Conservation (phyloP, 345 rosid genomes). For the Eucalyptus pauciflora region DNA sequence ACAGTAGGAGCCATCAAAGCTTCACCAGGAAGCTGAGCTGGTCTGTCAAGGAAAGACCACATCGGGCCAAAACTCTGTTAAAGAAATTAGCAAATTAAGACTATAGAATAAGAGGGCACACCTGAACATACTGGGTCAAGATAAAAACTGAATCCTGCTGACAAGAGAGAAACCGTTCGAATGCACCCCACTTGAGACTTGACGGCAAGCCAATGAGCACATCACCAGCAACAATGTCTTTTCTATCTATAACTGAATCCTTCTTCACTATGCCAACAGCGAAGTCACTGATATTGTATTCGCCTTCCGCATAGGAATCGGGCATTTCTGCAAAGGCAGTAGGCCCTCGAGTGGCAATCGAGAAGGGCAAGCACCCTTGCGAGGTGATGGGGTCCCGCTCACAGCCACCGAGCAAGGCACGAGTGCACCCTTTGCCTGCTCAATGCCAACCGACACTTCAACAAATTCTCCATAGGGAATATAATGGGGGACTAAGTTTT, state of each 20-base stretch:
- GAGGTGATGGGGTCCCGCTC: too few species aligned
- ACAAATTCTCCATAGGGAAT: background rate
- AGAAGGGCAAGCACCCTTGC: too few species aligned
- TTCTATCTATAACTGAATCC: constrained; percentile 68
- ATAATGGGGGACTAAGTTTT: background rate
- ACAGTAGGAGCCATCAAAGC: constrained; percentile 90
- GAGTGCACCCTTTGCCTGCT: too few species aligned
- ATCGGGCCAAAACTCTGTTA: constrained; percentile 51
- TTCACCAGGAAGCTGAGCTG: constrained; percentile 56
- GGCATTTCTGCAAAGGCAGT: constrained; percentile 66
- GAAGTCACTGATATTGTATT: constrained; percentile 86
- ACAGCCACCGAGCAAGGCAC: too few species aligned
- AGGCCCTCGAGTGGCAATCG: too few species aligned
- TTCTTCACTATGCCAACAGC: constrained; percentile 82
- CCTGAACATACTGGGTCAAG: background rate
- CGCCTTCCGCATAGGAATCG: constrained; percentile 63
- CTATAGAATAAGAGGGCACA: background rate
- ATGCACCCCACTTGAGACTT: constrained; percentile 49
- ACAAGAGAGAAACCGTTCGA: constrained; percentile 83
- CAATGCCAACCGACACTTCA: background rate
- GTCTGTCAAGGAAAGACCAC: constrained; percentile 53
- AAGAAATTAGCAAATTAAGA: background rate
- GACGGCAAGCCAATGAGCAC: constrained; percentile 2
- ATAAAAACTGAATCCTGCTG: background rate
- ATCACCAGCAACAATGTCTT: constrained; percentile 38